phyloP scores from a whole-genome alignment of 169 alveolate species.

The Eimeria zaria region DNA sequence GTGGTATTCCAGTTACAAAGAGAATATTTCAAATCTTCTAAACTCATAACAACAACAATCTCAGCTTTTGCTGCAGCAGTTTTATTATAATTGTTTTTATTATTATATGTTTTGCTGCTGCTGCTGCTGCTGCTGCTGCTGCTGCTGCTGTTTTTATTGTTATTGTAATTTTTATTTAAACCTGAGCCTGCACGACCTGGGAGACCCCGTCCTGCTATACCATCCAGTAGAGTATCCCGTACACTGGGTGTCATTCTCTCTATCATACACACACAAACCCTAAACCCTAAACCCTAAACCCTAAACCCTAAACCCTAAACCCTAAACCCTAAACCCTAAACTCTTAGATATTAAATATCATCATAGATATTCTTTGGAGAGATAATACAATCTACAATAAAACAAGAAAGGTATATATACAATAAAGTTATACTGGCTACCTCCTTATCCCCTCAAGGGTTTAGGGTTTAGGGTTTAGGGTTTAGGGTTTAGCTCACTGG shows the following conservation, averaged over 20 bases:
- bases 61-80: constrained; percentile 28
- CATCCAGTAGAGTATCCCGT: constrained; percentile 34
- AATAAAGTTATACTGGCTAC: no score
- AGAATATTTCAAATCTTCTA: constrained; percentile 77
- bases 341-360: no score
- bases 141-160: no score
- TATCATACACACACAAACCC: background rate
- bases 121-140: no score
- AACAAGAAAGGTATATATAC: background rate
- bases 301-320: background rate
- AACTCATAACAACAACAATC: constrained; percentile 44
- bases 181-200: background rate
- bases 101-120: background rate
- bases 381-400: background rate
- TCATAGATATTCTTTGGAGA: background rate
- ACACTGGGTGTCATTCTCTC: constrained; percentile 67
- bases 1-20: constrained; percentile 79
- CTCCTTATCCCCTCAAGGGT: background rate
- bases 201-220: constrained; percentile 18
- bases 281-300: background rate
- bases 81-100: no score
- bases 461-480: constrained; percentile 61
- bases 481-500: constrained; percentile 42
- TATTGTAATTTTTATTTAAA: no score
- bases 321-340: background rate